Conservation (phyloP, 768 basidiomycete species). For the Gymnopilus junonius region DNA sequence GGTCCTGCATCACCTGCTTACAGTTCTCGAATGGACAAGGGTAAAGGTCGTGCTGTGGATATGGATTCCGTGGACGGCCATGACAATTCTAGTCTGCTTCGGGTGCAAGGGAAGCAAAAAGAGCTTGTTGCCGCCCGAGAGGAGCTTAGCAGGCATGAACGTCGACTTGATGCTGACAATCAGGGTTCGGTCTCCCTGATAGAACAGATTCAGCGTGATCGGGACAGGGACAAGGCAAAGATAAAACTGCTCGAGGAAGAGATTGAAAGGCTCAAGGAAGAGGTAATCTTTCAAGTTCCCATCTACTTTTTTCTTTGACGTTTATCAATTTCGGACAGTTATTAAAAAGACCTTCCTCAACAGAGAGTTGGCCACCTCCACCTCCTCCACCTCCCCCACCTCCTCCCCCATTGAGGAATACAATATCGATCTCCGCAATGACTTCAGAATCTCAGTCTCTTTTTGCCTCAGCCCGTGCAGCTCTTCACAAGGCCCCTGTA, state of each 20-base stretch:
- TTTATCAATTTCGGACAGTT: constrained; percentile 40
- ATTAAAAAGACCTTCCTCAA: constrained; percentile 38
- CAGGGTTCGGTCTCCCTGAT: constrained; percentile 29
- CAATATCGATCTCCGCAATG: constrained; percentile 34
- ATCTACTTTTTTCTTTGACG: not conserved
- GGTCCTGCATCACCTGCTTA: constrained; percentile 11
- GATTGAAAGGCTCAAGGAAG: constrained; percentile 58
- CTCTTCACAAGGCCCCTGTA: constrained; percentile 57
- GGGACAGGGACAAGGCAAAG: constrained; percentile 59
- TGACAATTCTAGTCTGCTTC: constrained; percentile 49
- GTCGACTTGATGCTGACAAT: constrained; percentile 41
- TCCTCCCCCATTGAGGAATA: constrained; percentile 41
- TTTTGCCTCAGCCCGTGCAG: constrained; percentile 67
- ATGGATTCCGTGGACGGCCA: constrained; percentile 21
- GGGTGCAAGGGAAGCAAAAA: constrained; percentile 63
- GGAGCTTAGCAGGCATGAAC: constrained; percentile 51
- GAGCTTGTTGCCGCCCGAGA: constrained; percentile 62
- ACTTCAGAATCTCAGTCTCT: constrained; percentile 37
- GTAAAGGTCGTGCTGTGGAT: constrained; percentile 48
- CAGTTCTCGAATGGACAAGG: constrained; percentile 36
- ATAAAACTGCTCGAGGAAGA: constrained; percentile 72
- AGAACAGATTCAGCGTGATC: constrained; percentile 43
- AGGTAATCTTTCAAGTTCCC: constrained; percentile 40
- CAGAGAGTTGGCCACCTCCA: constrained; percentile 30
- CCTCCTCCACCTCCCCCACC: constrained; percentile 51